Evolutionary conservation across 139 green algal species (phyloP), one percentile per base, ranked within the genome.

Genomic region (Coelastrella sp.): DNA sequence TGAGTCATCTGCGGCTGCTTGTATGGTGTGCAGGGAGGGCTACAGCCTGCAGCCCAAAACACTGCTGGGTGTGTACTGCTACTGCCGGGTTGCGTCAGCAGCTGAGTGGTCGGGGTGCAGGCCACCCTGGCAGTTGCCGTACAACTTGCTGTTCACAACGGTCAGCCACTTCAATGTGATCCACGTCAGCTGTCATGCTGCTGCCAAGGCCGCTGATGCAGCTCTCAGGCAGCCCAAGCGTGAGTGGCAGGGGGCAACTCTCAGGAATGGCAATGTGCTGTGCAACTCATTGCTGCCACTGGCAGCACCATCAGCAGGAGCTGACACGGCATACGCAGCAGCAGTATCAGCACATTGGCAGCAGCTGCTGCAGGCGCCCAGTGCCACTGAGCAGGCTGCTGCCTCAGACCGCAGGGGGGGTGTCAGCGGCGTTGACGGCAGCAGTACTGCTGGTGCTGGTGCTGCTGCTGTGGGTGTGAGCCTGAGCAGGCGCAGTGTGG

Each of bases 91-190:
- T 0, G 85, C 85, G 49, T 72, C 85, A 57, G 85, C 57, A 60
- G 72, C 72, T 7, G 85, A 89, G 58, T 89, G 72, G 72, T 72
- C 84, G 4, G 85, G 85, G 20, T 89, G 85, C 58, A 68, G 58
- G 7, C 82, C 91, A 87, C 89, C 78, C 76, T 78, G 68, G 58
- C n/a, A 66, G 9, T 57, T 35, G 25, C 76, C 82, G 49, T 66
- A 81, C 12, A 61, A 57, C 20, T 17, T 74, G 89, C 75, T 91
- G 59, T 88, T 91, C 68, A 90, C 82, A 7, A 89, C 68, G 25
- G 92, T 94, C 9, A 90, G 58, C 35, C 93, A 97, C 85, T 97
- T 96, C 90, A 97, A 96, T 83, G 78, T 95, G 7, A 97, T 97
- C 78, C 95, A 97, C 83, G 91, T 93, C 8, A 83, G 49, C 85